phyloP scores from a whole-genome alignment of 2,329 filamentous ascomycete species.

The Aspergillus sp. region DNA sequence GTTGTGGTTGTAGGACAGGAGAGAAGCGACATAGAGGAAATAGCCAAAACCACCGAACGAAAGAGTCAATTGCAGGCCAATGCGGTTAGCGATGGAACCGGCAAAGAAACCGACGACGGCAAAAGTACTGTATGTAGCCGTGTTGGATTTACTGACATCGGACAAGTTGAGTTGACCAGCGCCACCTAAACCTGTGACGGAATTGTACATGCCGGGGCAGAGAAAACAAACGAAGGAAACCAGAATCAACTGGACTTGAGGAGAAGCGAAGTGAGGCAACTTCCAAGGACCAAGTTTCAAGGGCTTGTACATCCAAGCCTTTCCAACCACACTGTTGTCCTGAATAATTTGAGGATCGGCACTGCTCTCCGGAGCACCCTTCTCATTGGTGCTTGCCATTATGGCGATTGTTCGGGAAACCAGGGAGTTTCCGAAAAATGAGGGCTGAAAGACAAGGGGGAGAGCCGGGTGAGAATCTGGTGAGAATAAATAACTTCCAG shows the following conservation, averaged over 20 bases:
- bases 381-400: conserved; percentile 15
- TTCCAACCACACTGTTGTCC: conserved; percentile 28
- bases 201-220: conserved; percentile 73
- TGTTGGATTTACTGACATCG: conserved; percentile 66
- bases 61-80: conserved; percentile 45
- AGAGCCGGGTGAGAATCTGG: too few species aligned
- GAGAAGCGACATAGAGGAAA: conserved; percentile 50
- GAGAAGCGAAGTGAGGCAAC: conserved; percentile 70
- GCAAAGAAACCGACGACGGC: conserved; percentile 64
- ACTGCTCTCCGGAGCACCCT: conserved; percentile 15
- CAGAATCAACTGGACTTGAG: conserved; percentile 69
- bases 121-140: conserved; percentile 72
- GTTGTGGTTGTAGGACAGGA: conserved; percentile 53
- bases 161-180: conserved; percentile 57
- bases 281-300: conserved; percentile 55
- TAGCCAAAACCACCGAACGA: conserved; percentile 50
- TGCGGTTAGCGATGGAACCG: conserved; percentile 49
- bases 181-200: conserved; percentile 64
- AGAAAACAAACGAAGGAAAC: conserved; percentile 70
- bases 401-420: conserved; percentile 9
- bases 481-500: conserved; percentile 5
- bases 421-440: not conserved
- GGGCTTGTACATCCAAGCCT: conserved; percentile 67
- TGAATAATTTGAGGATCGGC: conserved; percentile 25
- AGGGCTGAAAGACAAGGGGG: not conserved